These are phyloP conservation scores for Saccharomycopsis amapae DNA, from an alignment of 805 yeast genomes.

Conservation along the genomic window DNA sequence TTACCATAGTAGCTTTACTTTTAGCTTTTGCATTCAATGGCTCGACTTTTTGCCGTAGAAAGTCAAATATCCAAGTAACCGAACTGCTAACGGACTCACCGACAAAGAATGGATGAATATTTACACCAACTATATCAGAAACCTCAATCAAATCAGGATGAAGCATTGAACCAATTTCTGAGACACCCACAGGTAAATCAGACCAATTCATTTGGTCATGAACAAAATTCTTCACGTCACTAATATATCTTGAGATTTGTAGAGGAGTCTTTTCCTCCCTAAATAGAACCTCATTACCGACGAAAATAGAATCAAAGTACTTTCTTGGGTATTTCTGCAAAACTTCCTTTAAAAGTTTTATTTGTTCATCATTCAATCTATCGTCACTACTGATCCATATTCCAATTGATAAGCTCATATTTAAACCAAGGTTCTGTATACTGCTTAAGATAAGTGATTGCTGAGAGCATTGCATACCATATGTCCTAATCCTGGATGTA, in stretches of 20 bases:
- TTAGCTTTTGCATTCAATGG: constrained; percentile 30
- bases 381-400: constrained; percentile 51
- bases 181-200: constrained; percentile 50
- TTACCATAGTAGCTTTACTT: constrained; percentile 30
- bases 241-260: constrained; percentile 36
- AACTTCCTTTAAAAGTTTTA: constrained; percentile 37
- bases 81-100: constrained; percentile 45
- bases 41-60: constrained; percentile 36
- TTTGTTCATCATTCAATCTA: constrained; percentile 38
- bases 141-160: constrained; percentile 32
- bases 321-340: constrained; percentile 38
- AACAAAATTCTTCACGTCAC: constrained; percentile 35
- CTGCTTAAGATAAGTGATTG: constrained; percentile 46
- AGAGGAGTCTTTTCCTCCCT: constrained; percentile 39
- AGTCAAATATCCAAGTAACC: constrained; percentile 46
- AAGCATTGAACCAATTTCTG: constrained; percentile 49
- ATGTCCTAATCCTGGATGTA: constrained; percentile 49
- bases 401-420: constrained; percentile 54
- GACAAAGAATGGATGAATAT: constrained; percentile 62
- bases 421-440: constrained; percentile 40
- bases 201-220: constrained; percentile 25
- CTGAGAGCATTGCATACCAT: constrained; percentile 59
- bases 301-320: constrained; percentile 43
- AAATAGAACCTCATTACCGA: constrained; percentile 59
- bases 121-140: constrained; percentile 55